Evolutionary conservation across 352 stramenopile species (phyloP).

Genomic region (Globisporangium splendens): DNA sequence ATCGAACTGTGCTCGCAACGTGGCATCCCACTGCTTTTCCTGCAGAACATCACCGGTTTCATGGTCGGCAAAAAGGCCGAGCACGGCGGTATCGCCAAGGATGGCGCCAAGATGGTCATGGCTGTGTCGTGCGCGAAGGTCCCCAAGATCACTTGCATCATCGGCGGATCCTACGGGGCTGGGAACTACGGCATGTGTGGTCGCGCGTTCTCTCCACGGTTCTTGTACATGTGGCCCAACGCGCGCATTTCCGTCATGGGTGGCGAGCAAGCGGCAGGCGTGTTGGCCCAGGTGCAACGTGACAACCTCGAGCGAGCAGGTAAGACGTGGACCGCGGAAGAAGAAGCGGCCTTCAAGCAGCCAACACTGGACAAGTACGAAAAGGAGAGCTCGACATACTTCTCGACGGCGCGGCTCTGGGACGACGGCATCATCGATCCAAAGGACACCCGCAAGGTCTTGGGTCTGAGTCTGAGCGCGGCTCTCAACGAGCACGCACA

Average conservation of each 20-base stretch:
- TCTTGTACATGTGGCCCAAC: slow-evolving; percentile 99
- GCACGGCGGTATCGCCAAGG: slow-evolving; percentile 96
- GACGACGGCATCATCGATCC: slow-evolving; percentile 98
- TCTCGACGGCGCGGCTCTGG: slow-evolving; percentile 95
- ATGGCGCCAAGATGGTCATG: slow-evolving; percentile 95
- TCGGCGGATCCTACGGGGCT: slow-evolving; percentile 95
- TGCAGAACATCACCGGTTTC: slow-evolving; percentile 99
- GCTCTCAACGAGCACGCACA: slow-evolving; percentile 66
- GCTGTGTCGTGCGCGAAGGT: slow-evolving; percentile 93
- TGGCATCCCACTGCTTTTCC: slow-evolving; percentile 95
- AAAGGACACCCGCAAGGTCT: slow-evolving; percentile 89
- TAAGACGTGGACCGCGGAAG: slow-evolving; percentile 61
- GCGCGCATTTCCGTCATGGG: slow-evolving; percentile 97
- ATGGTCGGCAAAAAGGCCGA: slow-evolving; percentile 98
- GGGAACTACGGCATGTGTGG: slow-evolving; percentile 98
- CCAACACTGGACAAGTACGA: slow-evolving; percentile 97
- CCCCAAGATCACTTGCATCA: slow-evolving; percentile 97
- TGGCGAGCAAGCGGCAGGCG: slow-evolving; percentile 94
- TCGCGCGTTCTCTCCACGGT: slow-evolving; percentile 94
- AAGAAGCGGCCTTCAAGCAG: slow-evolving; percentile 93
- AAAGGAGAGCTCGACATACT: slow-evolving; percentile 93
- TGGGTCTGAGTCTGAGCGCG: slow-evolving; percentile 74
- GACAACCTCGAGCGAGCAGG: slow-evolving; percentile 82
- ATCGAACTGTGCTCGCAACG: slow-evolving; percentile 97
- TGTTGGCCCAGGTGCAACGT: slow-evolving; percentile 94